Conservation (phyloP, 768 basidiomycete species). For the Boletus pseudo-olivaceus region DNA sequence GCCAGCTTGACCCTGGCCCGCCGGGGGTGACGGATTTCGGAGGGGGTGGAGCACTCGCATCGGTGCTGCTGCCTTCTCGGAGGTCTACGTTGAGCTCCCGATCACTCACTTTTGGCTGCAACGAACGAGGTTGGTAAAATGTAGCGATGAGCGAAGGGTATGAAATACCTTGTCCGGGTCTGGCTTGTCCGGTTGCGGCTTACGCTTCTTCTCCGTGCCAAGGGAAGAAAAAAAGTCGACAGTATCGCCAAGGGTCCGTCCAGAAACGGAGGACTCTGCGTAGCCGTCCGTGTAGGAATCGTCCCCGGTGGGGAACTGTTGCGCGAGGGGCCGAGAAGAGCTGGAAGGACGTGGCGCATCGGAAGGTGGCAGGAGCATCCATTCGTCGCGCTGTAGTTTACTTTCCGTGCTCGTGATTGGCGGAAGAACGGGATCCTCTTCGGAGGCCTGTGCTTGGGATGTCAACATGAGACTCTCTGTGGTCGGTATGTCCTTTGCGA, state of each 20-base stretch:
- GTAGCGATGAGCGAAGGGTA: neutral
- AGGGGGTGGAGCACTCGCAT: constrained; percentile 37
- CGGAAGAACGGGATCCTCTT: constrained; percentile 48
- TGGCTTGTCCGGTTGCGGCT: constrained; percentile 52
- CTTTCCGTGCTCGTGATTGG: constrained; percentile 44
- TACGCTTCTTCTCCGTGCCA: constrained; percentile 76
- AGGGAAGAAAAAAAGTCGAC: constrained; percentile 90
- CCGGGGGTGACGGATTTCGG: constrained; percentile 65
- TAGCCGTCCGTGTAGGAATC: constrained; percentile 66
- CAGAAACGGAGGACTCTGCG: constrained; percentile 44
- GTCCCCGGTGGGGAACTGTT: constrained; percentile 31
- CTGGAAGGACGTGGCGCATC: constrained; percentile 27
- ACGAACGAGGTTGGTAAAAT: constrained; percentile 7
- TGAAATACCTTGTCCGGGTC: constrained; percentile 66
- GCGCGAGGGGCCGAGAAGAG: constrained; percentile 31
- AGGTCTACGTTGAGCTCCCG: constrained; percentile 63
- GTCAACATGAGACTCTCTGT: constrained; percentile 66
- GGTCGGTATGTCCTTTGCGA: constrained; percentile 75
- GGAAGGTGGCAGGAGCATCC: constrained; percentile 71
- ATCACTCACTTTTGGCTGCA: constrained; percentile 57
- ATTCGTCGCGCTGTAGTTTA: constrained; percentile 68
- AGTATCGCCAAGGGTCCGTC: constrained; percentile 50
- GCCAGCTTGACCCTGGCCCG: constrained; percentile 92
- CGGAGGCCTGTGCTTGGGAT: constrained; percentile 50
- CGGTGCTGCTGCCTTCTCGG: constrained; percentile 39